Evolutionary conservation across 345 rosid species (phyloP), one percentile per base, ranked within the genome.

Genomic region (Xanthoceras sorbifolium): DNA sequence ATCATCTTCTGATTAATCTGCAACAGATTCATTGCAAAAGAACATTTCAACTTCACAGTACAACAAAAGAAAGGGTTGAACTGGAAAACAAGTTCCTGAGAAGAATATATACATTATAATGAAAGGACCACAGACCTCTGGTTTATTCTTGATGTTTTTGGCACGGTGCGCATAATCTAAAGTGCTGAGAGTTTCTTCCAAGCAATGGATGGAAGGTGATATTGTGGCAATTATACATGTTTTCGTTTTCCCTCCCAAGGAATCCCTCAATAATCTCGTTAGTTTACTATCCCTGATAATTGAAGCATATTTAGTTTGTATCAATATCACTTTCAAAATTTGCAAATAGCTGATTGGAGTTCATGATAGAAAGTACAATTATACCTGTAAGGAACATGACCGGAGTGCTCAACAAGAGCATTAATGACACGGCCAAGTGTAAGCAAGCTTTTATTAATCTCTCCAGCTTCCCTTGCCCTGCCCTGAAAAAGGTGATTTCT

Each of bases 1-100:
- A 97, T 94, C 98, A 97, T 92, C 97, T 97, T 97, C 84, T 97
- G 99, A 84, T 97, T 97, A 75, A 97, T 83, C 99, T 95, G 93
- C 77, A 64, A 81, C 64, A 62, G 50, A 50, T 70, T 57, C 28
- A 57, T 57, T 75, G 36, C 48, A 76, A 67, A 3, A 38, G 40
- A 77, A 71, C 18, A 69, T 59, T 75, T 76, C 71, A 66, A 18
- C 66, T 38, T 71, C 66, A 79, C 55, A 40, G 57, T 66, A 32
- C 34, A 32, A 40, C 1, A 77, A 71, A 80, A 5, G 60, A n/a
- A 5, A 44, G 48, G 60, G 29, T 57, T 67, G 68, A 26, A 66
- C 50, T 2, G 54, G 65, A 40, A 76, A 79, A 18, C 65, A 80
- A 71, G 60, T 50, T 22, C 28, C 40, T 70, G 23, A 46, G 18